Percentiles rank a stretch among this genome's conserved stretches.
Conservation (phyloP, 2,329 filamentous ascomycete species). For the Pseudogymnoascus sp. region DNA sequence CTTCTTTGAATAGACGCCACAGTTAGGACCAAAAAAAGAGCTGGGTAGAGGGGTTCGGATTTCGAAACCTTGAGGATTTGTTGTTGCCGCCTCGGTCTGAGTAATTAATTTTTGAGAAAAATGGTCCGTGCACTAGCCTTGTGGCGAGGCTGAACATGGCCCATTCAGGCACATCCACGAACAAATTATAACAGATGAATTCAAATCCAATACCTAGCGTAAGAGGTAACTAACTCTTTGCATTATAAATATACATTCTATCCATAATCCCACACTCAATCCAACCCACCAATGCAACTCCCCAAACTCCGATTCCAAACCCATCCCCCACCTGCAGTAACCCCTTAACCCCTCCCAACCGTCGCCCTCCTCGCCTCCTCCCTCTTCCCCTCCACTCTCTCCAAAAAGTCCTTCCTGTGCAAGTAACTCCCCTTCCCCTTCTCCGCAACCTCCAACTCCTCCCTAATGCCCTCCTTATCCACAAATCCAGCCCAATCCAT, state of each 20-base stretch:
- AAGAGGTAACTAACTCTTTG: not conserved
- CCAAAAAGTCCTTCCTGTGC: conserved; percentile 55
- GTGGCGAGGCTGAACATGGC: not conserved
- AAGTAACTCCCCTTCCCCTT: conserved; percentile 57
- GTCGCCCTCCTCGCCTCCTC: conserved; percentile 48
- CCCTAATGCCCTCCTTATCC: conserved; percentile 61
- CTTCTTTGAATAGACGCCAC: not conserved
- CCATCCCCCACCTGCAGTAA: not conserved
- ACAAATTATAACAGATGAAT: not conserved
- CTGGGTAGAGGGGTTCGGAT: not conserved
- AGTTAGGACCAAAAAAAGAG: not conserved
- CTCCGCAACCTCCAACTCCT: conserved; percentile 57
- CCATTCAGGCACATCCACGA: not conserved
- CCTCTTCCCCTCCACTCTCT: conserved; percentile 52
- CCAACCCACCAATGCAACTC: not conserved
- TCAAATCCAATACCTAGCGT: not conserved
- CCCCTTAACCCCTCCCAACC: not conserved
- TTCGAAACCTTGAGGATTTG: not conserved
- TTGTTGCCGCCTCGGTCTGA: not conserved
- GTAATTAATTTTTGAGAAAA: not conserved
- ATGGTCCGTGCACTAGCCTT: not conserved
- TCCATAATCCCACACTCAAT: not conserved
- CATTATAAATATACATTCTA: not conserved
- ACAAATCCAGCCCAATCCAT: conserved; percentile 68
- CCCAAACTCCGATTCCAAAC: not conserved